These are phyloP conservation scores for Scedosporium aurantiacum DNA, from an alignment of 2,329 filamentous ascomycete genomes.

Conservation along the genomic window DNA sequence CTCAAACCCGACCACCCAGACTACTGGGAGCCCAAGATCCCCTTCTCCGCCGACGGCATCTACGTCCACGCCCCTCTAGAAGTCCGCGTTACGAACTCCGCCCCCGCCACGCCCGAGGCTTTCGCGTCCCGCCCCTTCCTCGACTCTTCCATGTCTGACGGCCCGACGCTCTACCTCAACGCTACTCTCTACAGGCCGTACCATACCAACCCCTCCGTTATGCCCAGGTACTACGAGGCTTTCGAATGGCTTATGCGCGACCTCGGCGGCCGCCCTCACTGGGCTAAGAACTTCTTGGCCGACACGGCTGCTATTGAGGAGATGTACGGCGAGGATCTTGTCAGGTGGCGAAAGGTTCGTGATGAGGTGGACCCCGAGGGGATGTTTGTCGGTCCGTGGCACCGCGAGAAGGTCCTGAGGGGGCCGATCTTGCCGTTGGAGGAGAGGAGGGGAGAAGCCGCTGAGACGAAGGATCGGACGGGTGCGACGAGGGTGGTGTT, in stretches of 20 bases:
- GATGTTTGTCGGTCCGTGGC: constrained; percentile 88
- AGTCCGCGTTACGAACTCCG: constrained; percentile 73
- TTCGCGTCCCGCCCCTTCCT: constrained; percentile 35
- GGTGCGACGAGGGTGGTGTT: constrained; percentile 2
- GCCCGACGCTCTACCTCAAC: constrained; percentile 77
- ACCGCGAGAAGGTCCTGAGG: constrained; percentile 54
- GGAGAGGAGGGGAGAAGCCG: constrained; percentile 9
- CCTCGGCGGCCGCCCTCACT: constrained; percentile 71
- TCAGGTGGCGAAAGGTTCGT: constrained; percentile 56
- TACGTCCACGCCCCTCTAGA: constrained; percentile 88
- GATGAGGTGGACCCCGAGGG: constrained; percentile 66
- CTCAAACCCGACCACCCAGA: constrained; percentile 50
- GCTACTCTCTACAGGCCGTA: constrained; percentile 84
- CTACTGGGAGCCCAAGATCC: constrained; percentile 58
- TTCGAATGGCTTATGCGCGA: constrained; percentile 89
- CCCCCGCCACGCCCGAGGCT: constrained; percentile 17
- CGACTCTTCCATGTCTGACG: constrained; percentile 57
- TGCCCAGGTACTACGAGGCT: constrained; percentile 69
- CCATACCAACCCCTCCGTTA: constrained; percentile 63
- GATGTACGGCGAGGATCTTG: constrained; percentile 60
- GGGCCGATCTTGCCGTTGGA: constrained; percentile 20
- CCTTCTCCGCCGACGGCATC: constrained; percentile 65
- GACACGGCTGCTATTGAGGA: constrained; percentile 48
- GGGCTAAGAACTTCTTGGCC: constrained; percentile 80
- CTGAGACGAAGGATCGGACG: constrained; percentile 2